A percentile compares a stretch with the other conserved stretches of the same genome.
These are phyloP conservation scores for Ascochyta koolunga DNA, from an alignment of 2,329 filamentous ascomycete species.

Conservation along the genomic window DNA sequence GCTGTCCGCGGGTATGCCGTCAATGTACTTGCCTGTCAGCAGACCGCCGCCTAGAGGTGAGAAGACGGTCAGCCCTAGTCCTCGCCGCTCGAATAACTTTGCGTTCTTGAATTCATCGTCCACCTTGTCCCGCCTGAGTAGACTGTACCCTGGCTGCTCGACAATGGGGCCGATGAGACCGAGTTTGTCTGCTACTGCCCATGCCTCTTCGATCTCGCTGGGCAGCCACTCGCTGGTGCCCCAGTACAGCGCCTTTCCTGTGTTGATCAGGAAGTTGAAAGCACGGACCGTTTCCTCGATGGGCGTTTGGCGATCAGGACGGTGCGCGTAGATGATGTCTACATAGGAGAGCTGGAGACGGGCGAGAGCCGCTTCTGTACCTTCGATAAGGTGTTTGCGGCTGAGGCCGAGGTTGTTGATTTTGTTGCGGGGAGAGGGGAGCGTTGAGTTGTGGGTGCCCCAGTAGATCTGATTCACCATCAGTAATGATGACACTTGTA, in stretches of 20 bases:
- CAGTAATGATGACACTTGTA: neutral
- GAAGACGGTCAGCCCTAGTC: conserved; percentile 63
- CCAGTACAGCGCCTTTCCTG: conserved; percentile 71
- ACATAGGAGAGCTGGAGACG: conserved; percentile 67
- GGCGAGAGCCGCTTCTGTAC: conserved; percentile 64
- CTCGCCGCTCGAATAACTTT: conserved; percentile 58
- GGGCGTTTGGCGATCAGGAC: conserved; percentile 69
- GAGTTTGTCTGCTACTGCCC: conserved; percentile 64
- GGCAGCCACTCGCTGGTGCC: conserved; percentile 66
- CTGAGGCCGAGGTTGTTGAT: conserved; percentile 73
- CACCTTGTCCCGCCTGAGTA: conserved; percentile 63
- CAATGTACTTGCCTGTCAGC: conserved; percentile 67
- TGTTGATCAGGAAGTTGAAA: conserved; percentile 73
- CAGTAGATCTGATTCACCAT: conserved; percentile 62
- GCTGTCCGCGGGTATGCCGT: conserved; percentile 64
- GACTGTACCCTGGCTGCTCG: conserved; percentile 63
- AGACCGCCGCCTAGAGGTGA: conserved; percentile 62
- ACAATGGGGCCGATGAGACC: conserved; percentile 62
- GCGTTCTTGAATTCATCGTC: conserved; percentile 64
- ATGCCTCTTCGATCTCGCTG: conserved; percentile 64
- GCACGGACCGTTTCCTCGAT: conserved; percentile 75
- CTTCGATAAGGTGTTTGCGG: conserved; percentile 74
- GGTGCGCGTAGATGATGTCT: conserved; percentile 73
- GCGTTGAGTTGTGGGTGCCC: conserved; percentile 60
- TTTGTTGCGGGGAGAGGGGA: conserved; percentile 56